These are phyloP conservation scores for Paraconiothyrium sp. DNA, from an alignment of 2,329 filamentous ascomycete genomes.

Conservation along the genomic window DNA sequence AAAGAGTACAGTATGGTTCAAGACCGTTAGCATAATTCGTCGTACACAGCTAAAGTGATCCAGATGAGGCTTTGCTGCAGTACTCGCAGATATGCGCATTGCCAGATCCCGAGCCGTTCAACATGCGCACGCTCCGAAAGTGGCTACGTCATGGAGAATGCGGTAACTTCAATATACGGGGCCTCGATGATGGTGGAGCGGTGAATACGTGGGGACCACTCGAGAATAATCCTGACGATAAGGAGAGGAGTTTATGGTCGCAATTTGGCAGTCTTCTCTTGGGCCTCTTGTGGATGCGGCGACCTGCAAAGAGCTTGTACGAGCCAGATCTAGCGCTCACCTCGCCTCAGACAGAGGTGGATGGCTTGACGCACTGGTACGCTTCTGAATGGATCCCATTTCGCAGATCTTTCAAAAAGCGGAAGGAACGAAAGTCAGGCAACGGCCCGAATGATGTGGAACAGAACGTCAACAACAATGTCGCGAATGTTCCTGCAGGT, in stretches of 20 bases:
- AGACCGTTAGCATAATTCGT: neutral
- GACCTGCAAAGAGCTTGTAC: neutral
- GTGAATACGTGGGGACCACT: constrained; percentile 16
- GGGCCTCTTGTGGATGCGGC: constrained; percentile 13
- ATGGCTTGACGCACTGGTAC: constrained; percentile 20
- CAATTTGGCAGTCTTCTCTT: constrained; percentile 14
- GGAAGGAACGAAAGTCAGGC: constrained; percentile 1
- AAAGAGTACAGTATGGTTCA: constrained; percentile 24
- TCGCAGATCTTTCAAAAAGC: neutral
- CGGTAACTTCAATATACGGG: constrained; percentile 10
- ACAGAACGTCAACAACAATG: neutral
- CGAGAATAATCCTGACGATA: neutral
- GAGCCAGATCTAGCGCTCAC: constrained; percentile 15
- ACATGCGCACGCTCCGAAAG: constrained; percentile 22
- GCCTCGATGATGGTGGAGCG: neutral
- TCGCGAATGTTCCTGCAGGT: too few relatives aligned
- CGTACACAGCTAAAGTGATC: neutral
- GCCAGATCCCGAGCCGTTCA: constrained; percentile 20
- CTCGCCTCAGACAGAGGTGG: constrained; percentile 9
- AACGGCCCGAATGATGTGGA: neutral
- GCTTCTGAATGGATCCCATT: constrained; percentile 13
- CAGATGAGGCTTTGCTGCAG: constrained; percentile 21
- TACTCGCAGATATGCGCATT: constrained; percentile 23
- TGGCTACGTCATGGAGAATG: constrained; percentile 15
- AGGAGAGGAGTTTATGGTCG: constrained; percentile 9